Conservation (phyloP, 129 eudicot species). For the Tanacetum coccineum region DNA sequence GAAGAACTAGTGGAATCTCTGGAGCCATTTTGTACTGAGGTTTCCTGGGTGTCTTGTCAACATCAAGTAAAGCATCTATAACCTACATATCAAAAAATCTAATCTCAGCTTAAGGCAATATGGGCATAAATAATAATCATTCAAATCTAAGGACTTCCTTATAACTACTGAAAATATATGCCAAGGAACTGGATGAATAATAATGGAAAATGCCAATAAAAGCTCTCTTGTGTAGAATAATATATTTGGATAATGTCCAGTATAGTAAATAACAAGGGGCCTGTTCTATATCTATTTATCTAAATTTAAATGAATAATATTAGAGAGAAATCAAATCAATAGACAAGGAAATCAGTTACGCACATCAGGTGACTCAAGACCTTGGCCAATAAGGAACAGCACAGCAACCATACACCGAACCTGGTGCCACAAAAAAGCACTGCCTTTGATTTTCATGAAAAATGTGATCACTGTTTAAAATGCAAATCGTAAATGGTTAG, state of each 20-base stretch:
- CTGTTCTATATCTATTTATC: background rate
- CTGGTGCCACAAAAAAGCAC: slow-evolving; percentile 98
- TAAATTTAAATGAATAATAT: background rate
- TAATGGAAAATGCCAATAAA: background rate
- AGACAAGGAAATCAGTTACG: slow-evolving; percentile 30
- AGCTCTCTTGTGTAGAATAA: no score
- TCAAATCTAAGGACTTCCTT: background rate
- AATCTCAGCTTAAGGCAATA: slow-evolving; percentile 9
- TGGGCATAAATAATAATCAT: background rate
- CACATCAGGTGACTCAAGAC: slow-evolving; percentile 86
- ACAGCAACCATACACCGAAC: slow-evolving; percentile 98
- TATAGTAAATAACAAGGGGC: slow-evolving; percentile 2
- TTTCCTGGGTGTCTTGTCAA: slow-evolving; percentile 70
- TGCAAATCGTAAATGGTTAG: slow-evolving; percentile 23
- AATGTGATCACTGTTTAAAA: slow-evolving; percentile 48
- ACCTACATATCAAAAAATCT: slow-evolving; percentile 49
- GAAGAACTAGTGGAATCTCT: slow-evolving; percentile 87
- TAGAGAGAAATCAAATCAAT: slow-evolving; percentile 8
- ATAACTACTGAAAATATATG: background rate
- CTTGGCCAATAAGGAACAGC: slow-evolving; percentile 83
- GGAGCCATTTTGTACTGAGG: slow-evolving; percentile 91
- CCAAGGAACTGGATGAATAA: background rate
- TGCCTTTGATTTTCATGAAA: slow-evolving; percentile 77
- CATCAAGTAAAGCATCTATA: slow-evolving; percentile 65
- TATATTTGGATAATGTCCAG: slow-evolving; percentile 5